These are phyloP conservation scores for Kodamaea hsintzibuensis DNA, from an alignment of 805 yeast genomes.

Conservation along the genomic window DNA sequence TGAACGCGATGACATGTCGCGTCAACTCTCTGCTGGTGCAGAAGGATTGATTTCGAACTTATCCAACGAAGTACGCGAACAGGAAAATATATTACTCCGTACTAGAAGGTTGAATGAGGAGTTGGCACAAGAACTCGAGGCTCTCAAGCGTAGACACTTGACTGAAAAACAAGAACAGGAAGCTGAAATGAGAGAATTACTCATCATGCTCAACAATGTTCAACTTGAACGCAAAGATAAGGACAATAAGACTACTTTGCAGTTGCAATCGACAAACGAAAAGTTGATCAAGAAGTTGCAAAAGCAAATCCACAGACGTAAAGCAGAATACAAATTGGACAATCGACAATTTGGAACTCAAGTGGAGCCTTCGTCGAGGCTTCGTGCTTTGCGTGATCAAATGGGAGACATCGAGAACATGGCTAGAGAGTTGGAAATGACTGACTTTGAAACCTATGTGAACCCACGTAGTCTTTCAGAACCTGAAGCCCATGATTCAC, in stretches of 20 bases:
- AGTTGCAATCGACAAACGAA: constrained; percentile 33
- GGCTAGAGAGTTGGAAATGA: constrained; percentile 84
- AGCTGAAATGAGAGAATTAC: constrained; percentile 71
- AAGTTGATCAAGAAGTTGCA: constrained; percentile 43
- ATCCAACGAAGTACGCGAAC: constrained; percentile 61
- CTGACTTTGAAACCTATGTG: constrained; percentile 60
- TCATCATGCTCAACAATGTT: constrained; percentile 55
- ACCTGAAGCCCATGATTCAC: constrained; percentile 1
- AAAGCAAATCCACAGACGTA: constrained; percentile 46
- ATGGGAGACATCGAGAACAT: constrained; percentile 84
- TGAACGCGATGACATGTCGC: constrained; percentile 55
- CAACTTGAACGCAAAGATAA: constrained; percentile 33
- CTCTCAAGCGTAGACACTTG: constrained; percentile 56
- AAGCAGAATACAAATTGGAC: constrained; percentile 48
- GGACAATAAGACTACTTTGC: constrained; percentile 35
- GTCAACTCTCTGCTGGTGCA: constrained; percentile 72
- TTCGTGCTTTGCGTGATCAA: constrained; percentile 72
- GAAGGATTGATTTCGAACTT: constrained; percentile 67
- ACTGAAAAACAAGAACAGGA: constrained; percentile 75
- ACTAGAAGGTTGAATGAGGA: constrained; percentile 64
- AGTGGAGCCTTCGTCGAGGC: constrained; percentile 74
- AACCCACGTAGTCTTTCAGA: constrained; percentile 12
- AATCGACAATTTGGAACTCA: constrained; percentile 49
- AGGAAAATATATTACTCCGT: constrained; percentile 55
- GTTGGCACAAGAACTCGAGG: constrained; percentile 62